Evolutionary conservation across 2,329 filamentous ascomycete species (phyloP).

Genomic region (Albifimbria verrucaria): DNA sequence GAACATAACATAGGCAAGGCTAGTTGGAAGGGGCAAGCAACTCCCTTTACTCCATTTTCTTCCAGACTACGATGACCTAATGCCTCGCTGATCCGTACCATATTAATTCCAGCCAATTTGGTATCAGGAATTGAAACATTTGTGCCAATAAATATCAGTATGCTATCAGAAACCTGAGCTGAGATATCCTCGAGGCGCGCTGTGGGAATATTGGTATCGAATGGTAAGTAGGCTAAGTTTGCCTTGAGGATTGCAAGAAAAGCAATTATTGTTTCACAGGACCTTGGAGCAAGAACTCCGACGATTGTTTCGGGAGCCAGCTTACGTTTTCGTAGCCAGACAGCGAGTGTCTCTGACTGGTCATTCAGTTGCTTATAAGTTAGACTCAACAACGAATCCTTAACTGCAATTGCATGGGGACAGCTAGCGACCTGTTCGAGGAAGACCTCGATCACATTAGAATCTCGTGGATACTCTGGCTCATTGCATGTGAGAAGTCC

Average conservation of each 20-base stretch:
- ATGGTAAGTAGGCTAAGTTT: constrained; percentile 10
- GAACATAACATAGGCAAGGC: constrained; percentile 5
- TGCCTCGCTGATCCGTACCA: background rate
- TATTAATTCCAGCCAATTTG: background rate
- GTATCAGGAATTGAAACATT: background rate
- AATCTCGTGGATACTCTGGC: constrained; percentile 7
- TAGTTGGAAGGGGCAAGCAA: background rate
- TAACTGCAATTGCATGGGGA: constrained; percentile 6
- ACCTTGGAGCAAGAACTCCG: constrained; percentile 8
- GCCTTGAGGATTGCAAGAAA: constrained; percentile 13
- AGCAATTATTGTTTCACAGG: constrained; percentile 9
- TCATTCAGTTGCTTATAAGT: constrained; percentile 8
- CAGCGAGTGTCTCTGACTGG: constrained; percentile 3
- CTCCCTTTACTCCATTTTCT: background rate
- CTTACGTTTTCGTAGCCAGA: background rate
- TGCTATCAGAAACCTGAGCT: constrained; percentile 2
- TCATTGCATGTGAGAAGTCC: constrained; percentile 3
- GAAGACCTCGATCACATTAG: constrained; percentile 8
- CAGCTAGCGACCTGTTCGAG: background rate
- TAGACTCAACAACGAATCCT: constrained; percentile 1
- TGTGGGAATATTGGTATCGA: constrained; percentile 9
- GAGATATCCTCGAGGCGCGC: constrained; percentile 9
- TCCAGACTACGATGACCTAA: background rate
- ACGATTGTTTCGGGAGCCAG: constrained; percentile 8
- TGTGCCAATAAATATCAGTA: background rate